Percentiles rank a stretch among this genome's conserved stretches.
Conservation (phyloP, 2,329 filamentous ascomycete genomes). For the Diatrype stigma region DNA sequence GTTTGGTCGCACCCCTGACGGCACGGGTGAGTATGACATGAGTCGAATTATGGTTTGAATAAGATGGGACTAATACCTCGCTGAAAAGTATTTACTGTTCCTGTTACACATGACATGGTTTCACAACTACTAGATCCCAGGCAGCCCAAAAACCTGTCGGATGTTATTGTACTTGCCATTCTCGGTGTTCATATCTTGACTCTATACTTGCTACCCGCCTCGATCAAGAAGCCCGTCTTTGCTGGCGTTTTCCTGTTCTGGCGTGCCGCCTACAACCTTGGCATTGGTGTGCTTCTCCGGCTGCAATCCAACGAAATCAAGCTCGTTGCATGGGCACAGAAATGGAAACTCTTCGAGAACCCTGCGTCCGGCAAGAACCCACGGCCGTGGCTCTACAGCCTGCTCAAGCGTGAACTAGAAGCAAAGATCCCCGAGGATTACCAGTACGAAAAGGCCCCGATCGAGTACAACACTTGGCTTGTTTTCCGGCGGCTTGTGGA, state of each 20-base stretch:
- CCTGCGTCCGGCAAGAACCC: slow-evolving; percentile 78
- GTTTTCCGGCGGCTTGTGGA: slow-evolving; percentile 94
- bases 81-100: slow-evolving; percentile 81
- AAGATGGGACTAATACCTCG: slow-evolving; percentile 6
- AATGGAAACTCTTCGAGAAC: slow-evolving; percentile 80
- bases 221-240: slow-evolving; percentile 70
- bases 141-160: slow-evolving; percentile 91
- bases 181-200: slow-evolving; percentile 70
- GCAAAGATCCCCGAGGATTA: slow-evolving; percentile 94
- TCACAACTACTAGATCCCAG: slow-evolving; percentile 92
- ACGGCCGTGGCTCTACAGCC: slow-evolving; percentile 73
- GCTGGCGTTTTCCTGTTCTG: slow-evolving; percentile 86
- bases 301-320: slow-evolving; percentile 86
- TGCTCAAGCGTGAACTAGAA: slow-evolving; percentile 87
- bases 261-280: slow-evolving; percentile 87
- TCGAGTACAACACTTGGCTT: slow-evolving; percentile 99
- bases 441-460: slow-evolving; percentile 82
- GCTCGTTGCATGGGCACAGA: slow-evolving; percentile 82
- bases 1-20: slow-evolving; percentile 85
- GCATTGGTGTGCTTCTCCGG: slow-evolving; percentile 85
- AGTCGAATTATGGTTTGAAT: slow-evolving; percentile 1
- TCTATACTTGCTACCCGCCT: slow-evolving; percentile 67
- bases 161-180: slow-evolving; percentile 73
- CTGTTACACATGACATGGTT: slow-evolving; percentile 97
- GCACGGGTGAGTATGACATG: slow-evolving; percentile 66